Evolutionary conservation across 1,139 yeast genomes (phyloP).

Genomic region (Pichia sp.): DNA sequence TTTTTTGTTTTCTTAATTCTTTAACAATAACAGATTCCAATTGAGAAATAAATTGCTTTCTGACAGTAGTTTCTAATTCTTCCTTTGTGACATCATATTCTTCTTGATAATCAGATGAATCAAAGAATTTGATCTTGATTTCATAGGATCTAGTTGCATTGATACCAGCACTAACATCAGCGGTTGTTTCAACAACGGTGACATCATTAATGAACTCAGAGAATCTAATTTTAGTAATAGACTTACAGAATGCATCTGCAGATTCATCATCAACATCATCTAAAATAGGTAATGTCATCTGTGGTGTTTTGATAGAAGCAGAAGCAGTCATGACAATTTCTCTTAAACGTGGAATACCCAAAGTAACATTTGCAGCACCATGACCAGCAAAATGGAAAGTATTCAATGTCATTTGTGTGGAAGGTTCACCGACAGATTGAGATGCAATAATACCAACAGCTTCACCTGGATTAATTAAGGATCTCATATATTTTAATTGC

Average conservation of each 20-base stretch:
- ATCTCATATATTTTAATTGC: conserved; percentile 98
- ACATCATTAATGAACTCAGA: conserved; percentile 87
- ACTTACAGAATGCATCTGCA: conserved; percentile 91
- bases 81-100: conserved; percentile 85
- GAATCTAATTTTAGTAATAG: conserved; percentile 75
- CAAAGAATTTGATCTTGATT: conserved; percentile 69
- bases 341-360: conserved; percentile 99
- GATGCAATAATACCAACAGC: conserved; percentile 98
- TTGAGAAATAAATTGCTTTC: conserved; percentile 56
- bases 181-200: conserved; percentile 82
- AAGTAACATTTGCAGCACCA: conserved; percentile 99
- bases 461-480: conserved; percentile 93
- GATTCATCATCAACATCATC: conserved; percentile 73
- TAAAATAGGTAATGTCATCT: conserved; percentile 87
- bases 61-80: conserved; percentile 66
- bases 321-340: conserved; percentile 99
- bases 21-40: conserved; percentile 69
- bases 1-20: conserved; percentile 77
- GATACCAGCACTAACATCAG: conserved; percentile 43
- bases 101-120: conserved; percentile 66
- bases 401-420: conserved; percentile 98
- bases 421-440: conserved; percentile 98
- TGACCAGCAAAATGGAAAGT: conserved; percentile 99
- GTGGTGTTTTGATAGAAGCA: conserved; percentile 91
- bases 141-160: conserved; percentile 65